These are phyloP conservation scores for Pseudopithomyces maydicus DNA, from an alignment of 2,329 filamentous ascomycete species.

Conservation along the genomic window DNA sequence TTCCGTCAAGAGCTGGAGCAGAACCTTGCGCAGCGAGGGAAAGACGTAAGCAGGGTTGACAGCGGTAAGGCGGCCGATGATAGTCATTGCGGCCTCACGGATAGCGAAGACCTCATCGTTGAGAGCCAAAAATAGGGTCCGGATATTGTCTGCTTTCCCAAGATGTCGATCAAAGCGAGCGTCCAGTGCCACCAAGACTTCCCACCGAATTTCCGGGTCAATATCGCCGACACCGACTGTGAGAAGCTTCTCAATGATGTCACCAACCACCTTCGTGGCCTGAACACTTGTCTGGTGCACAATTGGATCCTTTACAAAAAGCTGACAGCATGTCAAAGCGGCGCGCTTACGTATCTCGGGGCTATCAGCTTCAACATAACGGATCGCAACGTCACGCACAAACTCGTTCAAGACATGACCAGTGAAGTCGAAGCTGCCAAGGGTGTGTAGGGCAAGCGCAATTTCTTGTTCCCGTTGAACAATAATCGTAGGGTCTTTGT, in stretches of 20 bases:
- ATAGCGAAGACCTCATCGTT: constrained; percentile 95
- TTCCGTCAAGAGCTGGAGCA: constrained; percentile 95
- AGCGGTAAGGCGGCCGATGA: constrained; percentile 88
- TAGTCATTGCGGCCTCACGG: constrained; percentile 91
- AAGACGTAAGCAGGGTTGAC: constrained; percentile 98
- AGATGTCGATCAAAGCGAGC: constrained; percentile 94
- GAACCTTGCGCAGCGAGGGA: constrained; percentile 88
- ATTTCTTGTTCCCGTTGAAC: constrained; percentile 84
- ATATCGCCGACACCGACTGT: constrained; percentile 92
- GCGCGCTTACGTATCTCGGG: constrained; percentile 91
- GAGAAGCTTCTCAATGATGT: constrained; percentile 95
- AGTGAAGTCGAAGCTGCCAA: constrained; percentile 94
- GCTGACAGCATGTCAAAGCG: constrained; percentile 94
- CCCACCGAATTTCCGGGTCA: constrained; percentile 84
- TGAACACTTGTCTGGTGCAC: constrained; percentile 98
- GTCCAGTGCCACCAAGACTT: constrained; percentile 87
- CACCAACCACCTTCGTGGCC: constrained; percentile 93
- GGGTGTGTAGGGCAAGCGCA: constrained; percentile 87
- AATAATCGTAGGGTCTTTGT: constrained; percentile 80
- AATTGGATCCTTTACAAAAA: constrained; percentile 95
- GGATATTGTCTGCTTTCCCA: constrained; percentile 96
- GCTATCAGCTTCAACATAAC: constrained; percentile 96
- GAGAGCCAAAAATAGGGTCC: constrained; percentile 90
- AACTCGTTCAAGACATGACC: constrained; percentile 97
- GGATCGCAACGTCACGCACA: constrained; percentile 95